Conservation (phyloP, 441 rosid genomes). For the Corymbia calophylla region DNA sequence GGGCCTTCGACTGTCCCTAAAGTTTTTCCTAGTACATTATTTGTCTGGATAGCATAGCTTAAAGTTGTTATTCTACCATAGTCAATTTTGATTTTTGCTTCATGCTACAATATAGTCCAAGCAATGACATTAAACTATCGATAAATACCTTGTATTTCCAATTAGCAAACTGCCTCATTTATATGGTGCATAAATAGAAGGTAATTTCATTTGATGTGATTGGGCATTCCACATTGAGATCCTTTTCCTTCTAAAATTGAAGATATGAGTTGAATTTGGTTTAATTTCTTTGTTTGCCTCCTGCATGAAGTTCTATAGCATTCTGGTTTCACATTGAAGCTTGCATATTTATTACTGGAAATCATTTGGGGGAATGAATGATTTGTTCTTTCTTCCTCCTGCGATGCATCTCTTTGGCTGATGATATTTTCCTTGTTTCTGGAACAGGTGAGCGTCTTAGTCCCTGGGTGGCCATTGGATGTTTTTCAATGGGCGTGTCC, state of each 20-base stretch:
- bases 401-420: neutral
- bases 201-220: neutral
- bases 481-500: slow-evolving; percentile 79
- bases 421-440: slow-evolving; percentile 1
- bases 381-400: neutral
- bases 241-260: neutral
- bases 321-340: neutral
- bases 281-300: neutral
- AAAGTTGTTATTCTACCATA: neutral
- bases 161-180: neutral
- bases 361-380: neutral
- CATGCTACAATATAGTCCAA: neutral
- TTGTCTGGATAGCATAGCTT: neutral
- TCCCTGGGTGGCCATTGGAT: slow-evolving; percentile 89
- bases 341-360: neutral
- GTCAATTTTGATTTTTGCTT: neutral
- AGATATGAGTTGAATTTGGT: neutral
- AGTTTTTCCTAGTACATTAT: neutral
- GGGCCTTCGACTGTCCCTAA: neutral
- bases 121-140: neutral
- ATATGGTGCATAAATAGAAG: neutral
- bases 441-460: slow-evolving; percentile 83
- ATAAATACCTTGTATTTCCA: neutral
- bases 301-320: neutral
- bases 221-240: neutral